phyloP scores from a whole-genome alignment of 768 basidiomycete genomes.

The Trametes coccinea region DNA sequence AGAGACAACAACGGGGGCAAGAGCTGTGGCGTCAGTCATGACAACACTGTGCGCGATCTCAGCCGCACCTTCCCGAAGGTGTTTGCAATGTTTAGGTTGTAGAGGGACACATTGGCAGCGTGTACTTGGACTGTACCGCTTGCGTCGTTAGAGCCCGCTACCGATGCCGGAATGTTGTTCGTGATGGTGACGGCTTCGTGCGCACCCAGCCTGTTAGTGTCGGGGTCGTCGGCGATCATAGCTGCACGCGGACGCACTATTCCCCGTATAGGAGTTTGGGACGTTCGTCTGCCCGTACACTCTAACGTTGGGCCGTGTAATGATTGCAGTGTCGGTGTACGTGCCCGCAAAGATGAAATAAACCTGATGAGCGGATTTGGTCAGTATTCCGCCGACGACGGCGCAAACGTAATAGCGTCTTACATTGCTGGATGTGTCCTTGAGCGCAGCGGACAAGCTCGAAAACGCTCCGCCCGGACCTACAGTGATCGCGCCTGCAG shows the following conservation, averaged over 20 bases:
- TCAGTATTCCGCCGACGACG: neutral
- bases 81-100: constrained; percentile 30
- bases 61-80: constrained; percentile 24
- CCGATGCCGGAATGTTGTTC: constrained; percentile 27
- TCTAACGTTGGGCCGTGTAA: constrained; percentile 24
- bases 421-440: constrained; percentile 27
- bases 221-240: constrained; percentile 7
- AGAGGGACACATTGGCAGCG: constrained; percentile 26
- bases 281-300: constrained; percentile 27
- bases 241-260: constrained; percentile 21
- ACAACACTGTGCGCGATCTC: constrained; percentile 10
- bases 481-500: constrained; percentile 27
- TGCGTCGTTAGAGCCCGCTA: constrained; percentile 28
- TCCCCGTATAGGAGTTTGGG: constrained; percentile 22
- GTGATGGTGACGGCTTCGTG: constrained; percentile 28
- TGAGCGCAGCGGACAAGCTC: constrained; percentile 22
- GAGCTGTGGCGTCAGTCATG: neutral
- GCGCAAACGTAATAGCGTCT: neutral
- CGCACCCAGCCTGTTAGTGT: neutral
- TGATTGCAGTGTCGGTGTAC: constrained; percentile 26
- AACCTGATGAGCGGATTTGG: constrained; percentile 8
- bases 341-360: constrained; percentile 26
- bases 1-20: neutral
- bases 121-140: constrained; percentile 30
- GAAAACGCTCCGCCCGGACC: constrained; percentile 24